Percentiles rank a stretch among this genome's conserved stretches.
Evolutionary conservation across 352 stramenopile genomes (phyloP).

Genomic region (Aphanomyces stellatus): DNA sequence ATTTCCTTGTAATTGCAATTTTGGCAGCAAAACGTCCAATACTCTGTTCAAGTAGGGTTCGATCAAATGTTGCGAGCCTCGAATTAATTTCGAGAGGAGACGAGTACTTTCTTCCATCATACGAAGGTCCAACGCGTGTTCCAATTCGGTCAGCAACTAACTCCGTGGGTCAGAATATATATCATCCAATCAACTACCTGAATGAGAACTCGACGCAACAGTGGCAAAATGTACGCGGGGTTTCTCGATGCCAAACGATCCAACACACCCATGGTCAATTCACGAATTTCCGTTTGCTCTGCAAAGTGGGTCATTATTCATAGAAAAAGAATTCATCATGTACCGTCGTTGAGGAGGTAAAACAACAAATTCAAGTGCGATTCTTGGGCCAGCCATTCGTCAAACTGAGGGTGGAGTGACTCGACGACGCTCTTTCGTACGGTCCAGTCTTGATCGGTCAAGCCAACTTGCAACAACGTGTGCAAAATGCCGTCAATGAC

Average conservation of each 20-base stretch:
- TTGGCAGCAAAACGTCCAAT: slow-evolving; percentile 53
- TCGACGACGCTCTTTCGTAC: slow-evolving; percentile 92
- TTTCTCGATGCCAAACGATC: slow-evolving; percentile 92
- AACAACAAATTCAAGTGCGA: slow-evolving; percentile 91
- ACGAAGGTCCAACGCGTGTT: slow-evolving; percentile 82
- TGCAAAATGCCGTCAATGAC: slow-evolving; percentile 92
- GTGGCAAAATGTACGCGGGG: slow-evolving; percentile 92
- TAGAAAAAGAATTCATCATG: too few relatives aligned
- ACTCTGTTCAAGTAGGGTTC: slow-evolving; percentile 73
- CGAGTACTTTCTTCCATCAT: slow-evolving; percentile 86
- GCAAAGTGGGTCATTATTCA: too few relatives aligned
- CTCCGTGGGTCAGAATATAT: background rate
- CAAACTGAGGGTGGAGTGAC: slow-evolving; percentile 89
- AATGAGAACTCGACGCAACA: slow-evolving; percentile 89
- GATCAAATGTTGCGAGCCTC: slow-evolving; percentile 79
- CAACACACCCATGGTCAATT: slow-evolving; percentile 88
- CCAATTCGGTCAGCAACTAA: slow-evolving; percentile 89
- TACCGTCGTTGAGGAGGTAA: slow-evolving; percentile 93
- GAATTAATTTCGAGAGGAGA: slow-evolving; percentile 77
- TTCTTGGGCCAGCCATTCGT: slow-evolving; percentile 90
- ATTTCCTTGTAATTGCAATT: slow-evolving; percentile 77
- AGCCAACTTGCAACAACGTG: slow-evolving; percentile 86
- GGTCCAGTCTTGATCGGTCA: slow-evolving; percentile 86
- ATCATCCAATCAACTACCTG: slow-evolving; percentile 27
- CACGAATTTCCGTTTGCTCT: slow-evolving; percentile 76